These are phyloP conservation scores for Cystobasidiaceae sp. DNA, from an alignment of 1,284 basidiomycete species.

Conservation along the genomic window DNA sequence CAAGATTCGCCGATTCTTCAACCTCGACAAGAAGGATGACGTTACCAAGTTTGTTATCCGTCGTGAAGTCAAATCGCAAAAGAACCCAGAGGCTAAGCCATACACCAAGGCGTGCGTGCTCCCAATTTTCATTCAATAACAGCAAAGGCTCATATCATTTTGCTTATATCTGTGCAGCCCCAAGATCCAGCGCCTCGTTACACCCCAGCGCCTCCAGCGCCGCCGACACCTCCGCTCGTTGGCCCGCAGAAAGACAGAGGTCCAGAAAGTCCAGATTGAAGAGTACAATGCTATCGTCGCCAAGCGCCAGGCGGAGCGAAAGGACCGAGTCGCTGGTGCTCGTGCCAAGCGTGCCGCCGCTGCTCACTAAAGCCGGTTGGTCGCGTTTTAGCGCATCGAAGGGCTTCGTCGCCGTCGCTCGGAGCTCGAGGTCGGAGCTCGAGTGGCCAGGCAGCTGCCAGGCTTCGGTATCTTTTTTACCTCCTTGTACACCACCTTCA, in stretches of 20 bases:
- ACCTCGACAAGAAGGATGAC: too few relatives aligned
- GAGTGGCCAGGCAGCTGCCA: too few relatives aligned
- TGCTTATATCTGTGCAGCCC: conserved; percentile 53
- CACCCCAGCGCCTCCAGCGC: conserved; percentile 90
- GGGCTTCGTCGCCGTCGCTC: too few relatives aligned
- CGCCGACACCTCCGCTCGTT: conserved; percentile 87
- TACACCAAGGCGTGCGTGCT: conserved; percentile 91
- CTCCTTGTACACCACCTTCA: too few relatives aligned
- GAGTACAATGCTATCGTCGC: conserved; percentile 85
- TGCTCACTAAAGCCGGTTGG: conserved; percentile 20
- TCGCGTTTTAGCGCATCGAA: too few relatives aligned
- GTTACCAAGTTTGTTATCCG: conserved; percentile 89
- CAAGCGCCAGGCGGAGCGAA: conserved; percentile 91
- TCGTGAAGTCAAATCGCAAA: conserved; percentile 78
- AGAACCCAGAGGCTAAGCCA: conserved; percentile 90
- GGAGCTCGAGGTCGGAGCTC: too few relatives aligned
- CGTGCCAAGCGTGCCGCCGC: conserved; percentile 42
- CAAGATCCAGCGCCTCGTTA: conserved; percentile 87
- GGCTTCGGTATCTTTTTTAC: too few relatives aligned
- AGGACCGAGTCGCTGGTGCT: conserved; percentile 60
- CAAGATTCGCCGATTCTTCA: too few relatives aligned
- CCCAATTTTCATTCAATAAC: conserved; percentile 15
- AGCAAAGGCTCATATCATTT: conserved; percentile 4
- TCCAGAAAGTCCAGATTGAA: conserved; percentile 88
- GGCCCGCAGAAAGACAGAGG: conserved; percentile 60